Base-by-base conservation (phyloP, 345 rosid species). In the Citrus glauca region DNA sequence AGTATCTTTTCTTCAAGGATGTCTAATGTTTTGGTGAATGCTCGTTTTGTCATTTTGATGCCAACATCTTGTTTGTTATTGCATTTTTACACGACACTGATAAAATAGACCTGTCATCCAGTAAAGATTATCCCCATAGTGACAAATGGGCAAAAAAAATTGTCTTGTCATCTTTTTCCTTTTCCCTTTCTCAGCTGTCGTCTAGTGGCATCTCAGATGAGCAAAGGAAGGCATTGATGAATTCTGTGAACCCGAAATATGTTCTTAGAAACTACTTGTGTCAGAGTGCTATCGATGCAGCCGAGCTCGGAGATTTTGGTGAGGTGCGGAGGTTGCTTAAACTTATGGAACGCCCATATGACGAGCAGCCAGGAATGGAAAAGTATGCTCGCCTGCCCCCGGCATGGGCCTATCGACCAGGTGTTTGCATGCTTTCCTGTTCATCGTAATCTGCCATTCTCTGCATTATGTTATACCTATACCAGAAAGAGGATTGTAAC, bases 381-480 rank as follows among this genome's bases (percentile, higher is more conserved):
- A 96, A 94, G 76, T 96, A 92, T 67, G 97, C 97, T 19, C 90
- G 97, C 50, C 82, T 96, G 86, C 99, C 99, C 55, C 99, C 99
- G 4, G 98, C 98, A 0, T 96, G 99, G 99, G 99, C 99, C 32
- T 94, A 94, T 79, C 81, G 99, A 60, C 98, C 99, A 19, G 99
- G 98, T 14, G 98, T 96, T 66, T 90, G 97, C 78, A 96, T 94
- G 99, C 97, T 94, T 71, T 96, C 98, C 79, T 94, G 98, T 72
- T 96, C 98, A 74, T 96, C 97, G 2, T 96, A 84, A 90, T 80
- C 77, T 73, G 33, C 72, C 40, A 25, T 65, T 40, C 20, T 27
- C 55, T 20, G 22, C 73, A 37, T 8, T 76, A 32, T 28, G 28
- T 71, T 71, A 78, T 55, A 8, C 63, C 35, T 22, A 45, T 20